phyloP scores from a whole-genome alignment of 805 yeast genomes.

The Candida sphagnicola region DNA sequence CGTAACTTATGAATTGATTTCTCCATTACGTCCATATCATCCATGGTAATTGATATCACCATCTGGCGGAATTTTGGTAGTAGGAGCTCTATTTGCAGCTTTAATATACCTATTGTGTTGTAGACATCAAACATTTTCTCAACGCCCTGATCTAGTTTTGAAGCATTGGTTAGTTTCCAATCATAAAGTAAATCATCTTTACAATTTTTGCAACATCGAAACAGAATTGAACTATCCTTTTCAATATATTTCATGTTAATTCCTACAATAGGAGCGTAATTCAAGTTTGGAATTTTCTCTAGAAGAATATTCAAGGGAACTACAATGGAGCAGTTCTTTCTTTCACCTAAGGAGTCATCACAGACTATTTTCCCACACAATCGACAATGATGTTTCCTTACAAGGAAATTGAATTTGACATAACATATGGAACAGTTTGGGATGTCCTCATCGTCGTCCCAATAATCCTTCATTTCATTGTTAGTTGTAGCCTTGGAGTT shows the following conservation, averaged over 20 bases:
- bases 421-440: conserved; percentile 63
- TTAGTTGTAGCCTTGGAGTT: background rate
- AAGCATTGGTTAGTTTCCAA: conserved; percentile 25
- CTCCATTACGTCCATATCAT: conserved; percentile 9
- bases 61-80: conserved; percentile 18
- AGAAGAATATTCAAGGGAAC: conserved; percentile 50
- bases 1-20: conserved; percentile 18
- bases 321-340: conserved; percentile 64
- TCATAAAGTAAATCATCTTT: conserved; percentile 56
- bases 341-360: conserved; percentile 47
- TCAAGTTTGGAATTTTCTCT: conserved; percentile 33
- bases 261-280: conserved; percentile 24
- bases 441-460: conserved; percentile 51
- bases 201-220: conserved; percentile 71
- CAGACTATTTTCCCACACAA: conserved; percentile 83
- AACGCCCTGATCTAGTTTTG: conserved; percentile 1
- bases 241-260: conserved; percentile 13
- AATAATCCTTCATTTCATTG: conserved; percentile 38
- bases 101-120: conserved; percentile 17
- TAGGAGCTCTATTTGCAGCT: conserved; percentile 18
- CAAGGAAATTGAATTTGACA: conserved; percentile 48
- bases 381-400: conserved; percentile 87
- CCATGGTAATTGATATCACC: conserved; percentile 5
- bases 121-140: conserved; percentile 16
- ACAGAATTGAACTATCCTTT: conserved; percentile 14